These are phyloP conservation scores for Aspergillus incahuasiensis DNA, from an alignment of 495 filamentous ascomycete genomes.

Conservation along the genomic window DNA sequence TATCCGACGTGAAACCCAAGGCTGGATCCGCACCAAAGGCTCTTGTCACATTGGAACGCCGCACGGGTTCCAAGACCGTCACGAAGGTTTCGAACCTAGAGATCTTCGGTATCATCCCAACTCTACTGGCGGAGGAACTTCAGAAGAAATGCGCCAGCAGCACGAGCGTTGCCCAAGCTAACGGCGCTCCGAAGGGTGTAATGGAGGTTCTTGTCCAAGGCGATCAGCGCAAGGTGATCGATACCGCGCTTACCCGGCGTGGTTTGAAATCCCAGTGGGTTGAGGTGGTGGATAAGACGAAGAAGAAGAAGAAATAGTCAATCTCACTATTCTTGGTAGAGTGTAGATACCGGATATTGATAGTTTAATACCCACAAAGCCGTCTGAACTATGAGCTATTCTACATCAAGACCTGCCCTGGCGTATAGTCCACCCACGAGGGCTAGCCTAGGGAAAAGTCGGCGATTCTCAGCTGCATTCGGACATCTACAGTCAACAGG, in stretches of 20 bases:
- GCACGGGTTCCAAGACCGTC: conserved; percentile 64
- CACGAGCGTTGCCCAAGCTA: conserved; percentile 59
- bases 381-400: neutral
- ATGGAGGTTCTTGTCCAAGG: conserved; percentile 72
- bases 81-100: conserved; percentile 63
- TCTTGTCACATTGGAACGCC: conserved; percentile 55
- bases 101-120: conserved; percentile 57
- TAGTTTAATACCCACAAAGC: neutral
- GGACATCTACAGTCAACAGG: no score
- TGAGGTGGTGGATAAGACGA: conserved; percentile 65
- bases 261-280: conserved; percentile 58
- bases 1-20: conserved; percentile 56
- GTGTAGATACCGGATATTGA: neutral
- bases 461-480: neutral
- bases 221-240: conserved; percentile 57
- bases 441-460: neutral
- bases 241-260: conserved; percentile 56
- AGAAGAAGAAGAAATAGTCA: conserved; percentile 61
- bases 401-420: no score
- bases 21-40: conserved; percentile 58
- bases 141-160: conserved; percentile 68
- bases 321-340: neutral
- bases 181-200: conserved; percentile 57
- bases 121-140: conserved; percentile 61
- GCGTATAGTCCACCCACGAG: no score